A percentile compares a stretch with the other conserved stretches of the same genome.
Evolutionary conservation across 176 grass and related monocot species (phyloP).

Genomic region (Dendrocalamus sinicus): DNA sequence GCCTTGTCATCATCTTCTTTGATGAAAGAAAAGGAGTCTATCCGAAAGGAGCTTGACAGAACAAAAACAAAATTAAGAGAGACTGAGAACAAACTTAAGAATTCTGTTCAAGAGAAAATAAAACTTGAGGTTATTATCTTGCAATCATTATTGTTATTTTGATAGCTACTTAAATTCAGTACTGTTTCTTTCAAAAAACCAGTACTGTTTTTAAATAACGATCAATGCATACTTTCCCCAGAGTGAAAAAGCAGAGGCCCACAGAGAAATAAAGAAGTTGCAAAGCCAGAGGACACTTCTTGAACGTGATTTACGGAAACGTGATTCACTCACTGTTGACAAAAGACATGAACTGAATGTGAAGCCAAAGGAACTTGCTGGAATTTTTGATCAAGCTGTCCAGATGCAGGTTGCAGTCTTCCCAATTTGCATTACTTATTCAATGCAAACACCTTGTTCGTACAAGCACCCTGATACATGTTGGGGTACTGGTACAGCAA

Average conservation of each 20-base stretch:
- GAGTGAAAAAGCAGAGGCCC: constrained; percentile 78
- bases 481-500: constrained; percentile 16
- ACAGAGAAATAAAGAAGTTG: constrained; percentile 80
- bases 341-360: constrained; percentile 72
- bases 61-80: constrained; percentile 77
- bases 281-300: constrained; percentile 73
- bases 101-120: constrained; percentile 81
- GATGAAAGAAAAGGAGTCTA: constrained; percentile 82
- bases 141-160: neutral
- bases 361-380: constrained; percentile 54
- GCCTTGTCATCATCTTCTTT: constrained; percentile 75
- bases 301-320: constrained; percentile 80
- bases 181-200: neutral
- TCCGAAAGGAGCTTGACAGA: constrained; percentile 87
- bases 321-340: constrained; percentile 51
- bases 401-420: constrained; percentile 46
- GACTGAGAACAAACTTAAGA: constrained; percentile 81
- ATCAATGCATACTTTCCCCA: constrained; percentile 40
- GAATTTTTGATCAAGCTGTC: constrained; percentile 58
- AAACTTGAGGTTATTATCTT: constrained; percentile 80
- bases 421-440: constrained; percentile 23
- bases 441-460: neutral
- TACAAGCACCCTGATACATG: neutral
- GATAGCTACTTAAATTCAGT: constrained; percentile 8
- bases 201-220: neutral